These are phyloP conservation scores for Zygotorulaspora chibaensis DNA, from an alignment of 805 yeast genomes.

Conservation along the genomic window DNA sequence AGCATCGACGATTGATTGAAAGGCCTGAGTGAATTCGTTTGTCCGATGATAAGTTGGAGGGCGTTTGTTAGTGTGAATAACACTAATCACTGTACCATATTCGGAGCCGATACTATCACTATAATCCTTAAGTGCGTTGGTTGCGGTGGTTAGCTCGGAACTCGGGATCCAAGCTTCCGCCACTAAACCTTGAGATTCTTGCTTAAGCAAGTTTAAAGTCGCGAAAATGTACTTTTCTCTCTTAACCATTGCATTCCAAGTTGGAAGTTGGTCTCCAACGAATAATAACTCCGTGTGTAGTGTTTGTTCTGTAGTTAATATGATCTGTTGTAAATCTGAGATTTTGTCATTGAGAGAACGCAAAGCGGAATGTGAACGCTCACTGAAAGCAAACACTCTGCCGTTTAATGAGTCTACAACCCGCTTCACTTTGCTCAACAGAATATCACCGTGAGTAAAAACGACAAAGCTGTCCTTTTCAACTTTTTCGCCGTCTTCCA, in stretches of 20 bases:
- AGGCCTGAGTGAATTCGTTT: conserved; percentile 91
- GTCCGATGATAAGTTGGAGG: conserved; percentile 95
- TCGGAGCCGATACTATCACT: conserved; percentile 33
- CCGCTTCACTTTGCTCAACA: conserved; percentile 67
- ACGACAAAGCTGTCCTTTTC: conserved; percentile 82
- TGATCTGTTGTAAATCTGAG: conserved; percentile 54
- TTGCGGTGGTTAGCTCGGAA: conserved; percentile 64
- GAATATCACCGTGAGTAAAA: conserved; percentile 83
- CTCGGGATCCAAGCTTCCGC: conserved; percentile 98
- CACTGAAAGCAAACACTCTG: conserved; percentile 45
- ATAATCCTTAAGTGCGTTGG: conserved; percentile 55
- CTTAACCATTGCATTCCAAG: conserved; percentile 65
- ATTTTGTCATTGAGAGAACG: conserved; percentile 44
- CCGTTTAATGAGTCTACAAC: conserved; percentile 92
- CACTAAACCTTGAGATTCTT: conserved; percentile 76
- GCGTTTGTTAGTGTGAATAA: conserved; percentile 69
- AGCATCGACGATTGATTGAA: conserved; percentile 91
- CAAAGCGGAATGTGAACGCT: conserved; percentile 39
- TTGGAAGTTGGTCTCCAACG: conserved; percentile 66
- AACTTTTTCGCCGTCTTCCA: conserved; percentile 52
- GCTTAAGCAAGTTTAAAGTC: conserved; percentile 72
- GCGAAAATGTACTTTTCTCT: conserved; percentile 82
- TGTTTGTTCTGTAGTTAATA: conserved; percentile 62
- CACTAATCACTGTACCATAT: conserved; percentile 52
- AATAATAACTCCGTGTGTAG: conserved; percentile 73